Conservation (phyloP, 331 rosid species). For the Cucumis variabilis region DNA sequence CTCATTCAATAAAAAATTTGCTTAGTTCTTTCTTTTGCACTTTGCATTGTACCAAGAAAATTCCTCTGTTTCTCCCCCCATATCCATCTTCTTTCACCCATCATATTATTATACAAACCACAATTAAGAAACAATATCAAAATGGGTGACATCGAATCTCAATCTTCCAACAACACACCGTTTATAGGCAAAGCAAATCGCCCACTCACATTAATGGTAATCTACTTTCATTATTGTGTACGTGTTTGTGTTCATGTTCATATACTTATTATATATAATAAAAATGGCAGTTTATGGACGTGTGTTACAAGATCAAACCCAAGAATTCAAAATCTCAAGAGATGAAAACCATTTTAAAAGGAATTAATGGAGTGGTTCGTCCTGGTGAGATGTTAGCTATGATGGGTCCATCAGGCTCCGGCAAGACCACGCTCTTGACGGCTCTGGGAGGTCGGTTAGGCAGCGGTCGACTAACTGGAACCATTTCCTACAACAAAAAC, state of each 20-base stretch:
- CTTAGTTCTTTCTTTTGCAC: neutral
- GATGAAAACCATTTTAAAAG: constrained; percentile 57
- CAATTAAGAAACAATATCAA: too few relatives aligned
- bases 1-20: neutral
- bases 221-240: neutral
- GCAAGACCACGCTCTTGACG: constrained; percentile 79
- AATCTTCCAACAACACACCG: neutral
- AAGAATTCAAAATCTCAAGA: constrained; percentile 38
- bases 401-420: constrained; percentile 92
- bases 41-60: neutral
- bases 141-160: neutral
- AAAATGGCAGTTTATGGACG: constrained; percentile 53
- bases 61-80: neutral
- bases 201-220: constrained; percentile 62
- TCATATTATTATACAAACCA: neutral
- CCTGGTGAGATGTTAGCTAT: constrained; percentile 84
- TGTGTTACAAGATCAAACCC: constrained; percentile 53
- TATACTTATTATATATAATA: too few relatives aligned
- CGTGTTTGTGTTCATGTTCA: neutral
- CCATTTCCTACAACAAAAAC: constrained; percentile 63
- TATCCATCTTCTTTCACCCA: neutral
- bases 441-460: constrained; percentile 70
- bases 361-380: constrained; percentile 62
- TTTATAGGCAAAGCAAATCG: constrained; percentile 42
- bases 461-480: constrained; percentile 51